Evolutionary conservation across 306 rosid genomes (phyloP).

Genomic region (Rosa lucieae): DNA sequence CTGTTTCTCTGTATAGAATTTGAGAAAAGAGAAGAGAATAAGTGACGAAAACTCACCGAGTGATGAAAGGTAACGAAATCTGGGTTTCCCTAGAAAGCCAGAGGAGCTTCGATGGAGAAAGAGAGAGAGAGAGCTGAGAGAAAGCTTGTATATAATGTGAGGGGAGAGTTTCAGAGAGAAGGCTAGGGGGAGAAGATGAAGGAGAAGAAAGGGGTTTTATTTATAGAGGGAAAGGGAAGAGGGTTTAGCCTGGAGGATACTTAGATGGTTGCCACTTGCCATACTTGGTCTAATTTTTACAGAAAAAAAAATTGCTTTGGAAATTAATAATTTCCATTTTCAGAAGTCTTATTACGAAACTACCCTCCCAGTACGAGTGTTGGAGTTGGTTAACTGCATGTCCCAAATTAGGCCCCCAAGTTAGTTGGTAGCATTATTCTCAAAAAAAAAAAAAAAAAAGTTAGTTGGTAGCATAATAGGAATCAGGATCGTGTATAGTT

Average conservation of each 20-base stretch:
- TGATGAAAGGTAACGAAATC: neutral
- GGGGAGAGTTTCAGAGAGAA: neutral
- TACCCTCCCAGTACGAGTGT: neutral
- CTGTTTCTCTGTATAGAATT: neutral
- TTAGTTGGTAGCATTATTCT: neutral
- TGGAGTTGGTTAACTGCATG: neutral
- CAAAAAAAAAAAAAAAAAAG: too few species aligned
- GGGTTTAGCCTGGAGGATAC: slow-evolving; percentile 21
- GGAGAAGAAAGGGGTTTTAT: slow-evolving; percentile 21
- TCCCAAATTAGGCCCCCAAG: neutral
- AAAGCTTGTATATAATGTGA: neutral
- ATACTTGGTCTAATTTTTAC: slow-evolving; percentile 9
- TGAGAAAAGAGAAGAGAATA: neutral
- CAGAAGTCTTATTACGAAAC: neutral
- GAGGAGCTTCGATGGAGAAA: neutral
- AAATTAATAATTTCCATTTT: neutral
- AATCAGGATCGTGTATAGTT: neutral
- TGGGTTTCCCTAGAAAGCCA: neutral
- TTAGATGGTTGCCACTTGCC: slow-evolving; percentile 48
- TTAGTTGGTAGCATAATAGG: too few species aligned
- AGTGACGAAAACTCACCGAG: neutral
- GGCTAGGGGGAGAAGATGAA: slow-evolving; percentile 18
- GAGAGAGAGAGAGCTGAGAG: slow-evolving; percentile 1
- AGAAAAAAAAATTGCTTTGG: neutral
- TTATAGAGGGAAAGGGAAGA: slow-evolving; percentile 33